A percentile compares a stretch with the other conserved stretches of the same genome.
phyloP scores from a whole-genome alignment of 2,329 filamentous ascomycete genomes.

The Stylonectria norvegica region DNA sequence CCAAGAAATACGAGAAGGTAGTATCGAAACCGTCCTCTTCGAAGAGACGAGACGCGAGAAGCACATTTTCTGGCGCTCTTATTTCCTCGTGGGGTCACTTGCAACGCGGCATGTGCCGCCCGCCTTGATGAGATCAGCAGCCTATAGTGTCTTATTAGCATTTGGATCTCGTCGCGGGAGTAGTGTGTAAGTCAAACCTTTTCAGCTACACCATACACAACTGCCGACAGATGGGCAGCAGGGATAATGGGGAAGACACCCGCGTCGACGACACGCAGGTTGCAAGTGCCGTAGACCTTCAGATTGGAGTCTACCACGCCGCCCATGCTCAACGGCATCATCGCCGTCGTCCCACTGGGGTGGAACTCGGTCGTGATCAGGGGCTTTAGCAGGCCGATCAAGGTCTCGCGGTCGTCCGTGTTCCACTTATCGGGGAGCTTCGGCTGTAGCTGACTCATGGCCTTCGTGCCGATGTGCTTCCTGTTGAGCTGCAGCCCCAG shows the following conservation, averaged over 20 bases:
- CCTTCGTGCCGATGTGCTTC: slow-evolving; percentile 5
- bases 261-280: slow-evolving; percentile 25
- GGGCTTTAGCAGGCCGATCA: slow-evolving; percentile 3
- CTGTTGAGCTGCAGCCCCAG: slow-evolving; percentile 13
- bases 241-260: slow-evolving; percentile 23
- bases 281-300: slow-evolving; percentile 24
- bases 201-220: slow-evolving; percentile 33
- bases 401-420: not conserved
- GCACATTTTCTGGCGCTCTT: no score
- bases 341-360: slow-evolving; percentile 7
- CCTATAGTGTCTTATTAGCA: slow-evolving; percentile 5
- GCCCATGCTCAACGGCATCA: slow-evolving; percentile 9
- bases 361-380: slow-evolving; percentile 8
- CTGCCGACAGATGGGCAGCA: slow-evolving; percentile 28
- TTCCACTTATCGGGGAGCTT: slow-evolving; percentile 4
- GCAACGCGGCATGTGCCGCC: no score
- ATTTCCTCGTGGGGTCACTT: no score
- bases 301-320: slow-evolving; percentile 25
- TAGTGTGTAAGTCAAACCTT: slow-evolving; percentile 8
- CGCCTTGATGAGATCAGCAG: slow-evolving; percentile 11
- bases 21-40: no score
- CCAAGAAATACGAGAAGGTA: no score
- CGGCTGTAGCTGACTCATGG: slow-evolving; percentile 10
- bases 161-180: fast-evolving
- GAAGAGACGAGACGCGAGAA: no score